Evolutionary conservation across 1,284 basidiomycete genomes (phyloP), one percentile per base, ranked within the genome.

Genomic region (Bjerkandera adusta): DNA sequence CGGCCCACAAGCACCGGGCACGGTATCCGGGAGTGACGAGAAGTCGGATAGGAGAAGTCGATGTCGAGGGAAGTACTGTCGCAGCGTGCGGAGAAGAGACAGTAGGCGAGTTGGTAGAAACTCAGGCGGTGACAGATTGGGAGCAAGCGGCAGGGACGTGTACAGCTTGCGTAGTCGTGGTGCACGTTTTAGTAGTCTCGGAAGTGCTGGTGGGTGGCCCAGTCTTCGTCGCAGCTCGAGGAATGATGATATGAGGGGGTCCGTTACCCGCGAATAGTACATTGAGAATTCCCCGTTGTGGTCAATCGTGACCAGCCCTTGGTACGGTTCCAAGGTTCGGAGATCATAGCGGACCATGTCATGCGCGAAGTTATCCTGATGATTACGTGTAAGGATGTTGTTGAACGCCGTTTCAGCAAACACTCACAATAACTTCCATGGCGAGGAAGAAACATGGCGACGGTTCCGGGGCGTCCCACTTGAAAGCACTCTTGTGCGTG

Each of bases 101-200:
- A 98, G 74, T n/a, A 94, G 79, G 43, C 92, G 88, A 0, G 97
- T 98, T 1, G 97, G 97, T 51, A 99, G 76, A 67, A 87, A 99
- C 63, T 98, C 92, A 1, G 91, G 86, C n/a, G 68, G 56, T 1
- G 92, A 90, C 13, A 99, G 75, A 67, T 99, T 99, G 3, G 96
- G 86, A 2, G 89, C 85, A 63, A 99, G 92, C 0, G 94, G 94
- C 24, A 97, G 70, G 26, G 74, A 70, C 5, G 76, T 61, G 62
- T 85, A 88, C 15, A 85, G 43, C n/a, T 73, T 77, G 39, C 92
- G 81, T 21, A 88, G 57, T 0, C 69, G 60, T 1, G 73, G 61
- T 8, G 75, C 78, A 33, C 71, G 70, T 54, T 81, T 73, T 30
- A 91, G 73, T 5, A 86, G 64, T 25, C 77, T 76, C 18, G 75